Evolutionary conservation across 495 filamentous ascomycete species (phyloP).

Genomic region (Daldinia childiae): DNA sequence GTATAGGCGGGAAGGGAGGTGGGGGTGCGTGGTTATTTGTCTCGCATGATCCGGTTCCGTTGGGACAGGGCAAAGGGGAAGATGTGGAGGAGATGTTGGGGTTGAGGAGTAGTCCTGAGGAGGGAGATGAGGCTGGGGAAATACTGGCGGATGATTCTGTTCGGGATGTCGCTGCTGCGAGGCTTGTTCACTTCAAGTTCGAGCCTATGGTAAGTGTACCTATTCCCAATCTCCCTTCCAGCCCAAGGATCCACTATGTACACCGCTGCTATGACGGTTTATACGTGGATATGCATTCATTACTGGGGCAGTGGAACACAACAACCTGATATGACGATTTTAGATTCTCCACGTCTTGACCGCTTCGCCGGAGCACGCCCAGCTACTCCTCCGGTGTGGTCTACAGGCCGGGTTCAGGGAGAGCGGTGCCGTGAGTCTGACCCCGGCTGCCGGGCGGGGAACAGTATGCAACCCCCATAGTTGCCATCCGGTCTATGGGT

Average conservation of each 20-base stretch:
- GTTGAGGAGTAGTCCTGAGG: background rate
- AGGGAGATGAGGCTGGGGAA: conserved; percentile 21
- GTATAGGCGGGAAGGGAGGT: conserved; percentile 79
- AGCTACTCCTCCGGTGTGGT: conserved; percentile 74
- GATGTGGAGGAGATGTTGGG: conserved; percentile 29
- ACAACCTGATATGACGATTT: background rate
- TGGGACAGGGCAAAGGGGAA: conserved; percentile 31
- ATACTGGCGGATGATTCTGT: conserved; percentile 15
- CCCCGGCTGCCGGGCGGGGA: conserved; percentile 51
- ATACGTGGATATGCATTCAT: background rate
- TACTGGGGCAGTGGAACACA: background rate
- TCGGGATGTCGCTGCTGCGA: conserved; percentile 44
- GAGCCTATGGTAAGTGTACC: conserved; percentile 81
- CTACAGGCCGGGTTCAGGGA: conserved; percentile 88
- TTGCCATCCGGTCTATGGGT: conserved; percentile 83
- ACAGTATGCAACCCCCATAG: conserved; percentile 67
- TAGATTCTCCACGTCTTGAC: conserved; percentile 91
- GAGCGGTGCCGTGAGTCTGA: conserved; percentile 72
- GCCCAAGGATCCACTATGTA: background rate
- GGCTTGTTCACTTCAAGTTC: conserved; percentile 88
- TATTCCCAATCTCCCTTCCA: no score
- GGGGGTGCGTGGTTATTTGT: conserved; percentile 88
- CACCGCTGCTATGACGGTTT: background rate
- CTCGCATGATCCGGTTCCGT: conserved; percentile 76
- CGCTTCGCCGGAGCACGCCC: conserved; percentile 74